Percentiles rank a stretch among this genome's conserved stretches.
These are phyloP conservation scores for Aspergillus flavus DNA, from an alignment of 2,329 filamentous ascomycete species.

Conservation along the genomic window DNA sequence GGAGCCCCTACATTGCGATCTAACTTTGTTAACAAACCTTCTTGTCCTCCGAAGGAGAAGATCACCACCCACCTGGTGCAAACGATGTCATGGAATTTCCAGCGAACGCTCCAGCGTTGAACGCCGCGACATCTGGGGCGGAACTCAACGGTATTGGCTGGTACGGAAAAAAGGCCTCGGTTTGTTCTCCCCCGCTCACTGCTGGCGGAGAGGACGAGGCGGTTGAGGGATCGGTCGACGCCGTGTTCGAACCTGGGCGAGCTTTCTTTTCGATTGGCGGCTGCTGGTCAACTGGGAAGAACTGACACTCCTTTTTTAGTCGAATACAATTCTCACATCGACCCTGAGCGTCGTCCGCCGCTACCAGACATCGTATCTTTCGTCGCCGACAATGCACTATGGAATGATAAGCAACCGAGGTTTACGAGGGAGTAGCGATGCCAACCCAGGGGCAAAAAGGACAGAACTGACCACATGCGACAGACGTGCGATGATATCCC, in stretches of 20 bases:
- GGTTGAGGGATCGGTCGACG: conserved; percentile 49
- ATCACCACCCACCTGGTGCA: conserved; percentile 35
- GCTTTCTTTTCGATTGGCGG: conserved; percentile 55
- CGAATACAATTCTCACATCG: conserved; percentile 92
- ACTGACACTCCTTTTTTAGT: conserved; percentile 91
- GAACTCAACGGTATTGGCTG: conserved; percentile 38
- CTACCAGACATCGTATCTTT: conserved; percentile 88
- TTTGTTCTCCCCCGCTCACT: conserved; percentile 33
- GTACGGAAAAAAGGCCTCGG: conserved; percentile 42
- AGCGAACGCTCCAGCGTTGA: conserved; percentile 33
- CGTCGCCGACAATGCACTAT: conserved; percentile 86
- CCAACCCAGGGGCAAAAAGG: not conserved
- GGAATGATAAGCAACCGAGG: conserved; percentile 22
- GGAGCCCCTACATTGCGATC: conserved; percentile 32
- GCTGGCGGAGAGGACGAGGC: conserved; percentile 53
- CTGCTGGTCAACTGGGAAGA: conserved; percentile 82
- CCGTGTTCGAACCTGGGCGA: conserved; percentile 47
- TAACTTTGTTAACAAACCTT: conserved; percentile 19
- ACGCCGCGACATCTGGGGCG: conserved; percentile 36
- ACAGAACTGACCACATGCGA: conserved; percentile 82
- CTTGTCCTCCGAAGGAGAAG: not conserved
- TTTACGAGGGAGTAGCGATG: not conserved
- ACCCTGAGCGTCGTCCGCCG: conserved; percentile 70
- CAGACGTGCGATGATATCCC: conserved; percentile 91
- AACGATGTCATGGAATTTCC: conserved; percentile 38